Evolutionary conservation across 768 basidiomycete species (phyloP), one percentile per base, ranked within the genome.

Genomic region (Tricholoma flavovirens): DNA sequence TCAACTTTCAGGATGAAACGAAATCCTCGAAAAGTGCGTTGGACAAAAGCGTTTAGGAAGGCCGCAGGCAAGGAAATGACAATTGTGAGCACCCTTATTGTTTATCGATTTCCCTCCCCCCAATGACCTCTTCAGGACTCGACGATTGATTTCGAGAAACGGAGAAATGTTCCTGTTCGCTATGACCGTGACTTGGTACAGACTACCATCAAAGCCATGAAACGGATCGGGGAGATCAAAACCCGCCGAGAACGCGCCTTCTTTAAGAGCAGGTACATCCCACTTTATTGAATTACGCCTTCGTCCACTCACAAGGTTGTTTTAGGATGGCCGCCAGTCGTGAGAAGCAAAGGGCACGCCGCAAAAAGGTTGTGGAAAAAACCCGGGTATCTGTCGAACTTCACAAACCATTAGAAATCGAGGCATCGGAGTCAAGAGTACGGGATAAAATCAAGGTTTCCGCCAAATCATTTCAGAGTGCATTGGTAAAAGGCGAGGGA

Each of bases 11-110:
- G 93, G 73, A 98, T 98, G 97, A 98, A 98, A 78, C 89, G 97
- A 36, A 99, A 98, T 75, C 97, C 97, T 45, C 87, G 97, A 58
- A 99, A 99, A 74, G 95, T 99, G 35, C 80, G 92, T 64, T 99
- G 97, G 97, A 99, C 97, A 45, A 99, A 99, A 73, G 97, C 97
- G 19, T 99, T 99, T 81, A 83, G 97, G 61, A 96, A 93, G 73
- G 94, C 97, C 17, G 91, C 95, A 51, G 97, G 97, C 52, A 99
- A 98, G 76, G 97, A 99, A 76, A 99, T 99, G 97, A 95, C 91
- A 4, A 89, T 99, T 66, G 95, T 95, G 67, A 69, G 89, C 73
- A 12, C n/a, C 53, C 55, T 26, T 30, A 49, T 14, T 1, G n/a
- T 2, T 14, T n/a, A n/a, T 30, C 36, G 36, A 40, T 54, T 46